Base-by-base conservation (phyloP, 73 alveolate genomes). In the Paramecium sexaurelia region DNA sequence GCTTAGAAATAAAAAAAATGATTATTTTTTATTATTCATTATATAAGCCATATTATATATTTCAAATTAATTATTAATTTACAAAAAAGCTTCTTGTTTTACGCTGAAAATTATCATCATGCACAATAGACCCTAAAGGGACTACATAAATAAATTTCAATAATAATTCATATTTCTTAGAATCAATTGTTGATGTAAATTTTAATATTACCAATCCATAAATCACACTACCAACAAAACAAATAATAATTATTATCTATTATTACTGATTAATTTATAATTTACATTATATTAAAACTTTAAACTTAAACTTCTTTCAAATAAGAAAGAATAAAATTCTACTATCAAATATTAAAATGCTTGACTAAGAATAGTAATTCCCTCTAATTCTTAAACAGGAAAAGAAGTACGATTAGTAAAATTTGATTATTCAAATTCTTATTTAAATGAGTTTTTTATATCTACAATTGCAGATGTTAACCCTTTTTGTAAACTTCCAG, bases 1-100 rank as follows among this genome's bases (percentile, higher is more conserved):
- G 55, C 56, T 27, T 45, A 40, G 41, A 78, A 43, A 40, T 41
- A 1, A 11, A 37, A 78, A 78, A 78, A 78, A 41, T 78, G 90
- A 78, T 37, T 15, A 37, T 78, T 71, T 71, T 13, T 35, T 56
- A n/a, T 66, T 29, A 66, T 29, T 66, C 43, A 66, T 66, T 51
- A 51, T 51, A 51, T 51, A 45, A 45, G 67, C 27, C 61, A 47
- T 47, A 47, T 51, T n/a, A n/a, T n/a, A n/a, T n/a, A n/a, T n/a
- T n/a, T 47, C 9, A 47, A 11, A 47, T 47, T 47, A 61, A 61
- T 29, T 61, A 26, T 29, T 61, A 29, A 29, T 26, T 61, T 61
- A 61, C 43, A 29, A 61, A 61, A 29, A 61, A 29, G 26, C 83
- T 61, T 29, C 43, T 61, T 61, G 45, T 61, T 10, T 61, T 26